Conservation (phyloP, 169 alveolate species). For the Blepharisma undulans region DNA sequence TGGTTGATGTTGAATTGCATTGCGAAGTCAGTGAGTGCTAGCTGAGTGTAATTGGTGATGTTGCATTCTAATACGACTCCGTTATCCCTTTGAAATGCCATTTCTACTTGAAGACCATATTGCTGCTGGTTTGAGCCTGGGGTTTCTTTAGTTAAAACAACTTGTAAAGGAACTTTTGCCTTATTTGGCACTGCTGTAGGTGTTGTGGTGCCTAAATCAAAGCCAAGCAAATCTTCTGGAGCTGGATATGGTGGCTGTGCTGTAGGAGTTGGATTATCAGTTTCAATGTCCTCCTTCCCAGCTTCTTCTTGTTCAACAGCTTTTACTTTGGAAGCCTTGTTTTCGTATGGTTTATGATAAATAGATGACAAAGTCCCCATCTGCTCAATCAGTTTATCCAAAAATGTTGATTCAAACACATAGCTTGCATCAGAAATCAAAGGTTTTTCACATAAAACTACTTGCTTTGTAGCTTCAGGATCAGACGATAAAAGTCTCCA, state of each 20-base stretch:
- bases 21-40: constrained; percentile 58
- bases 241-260: not conserved
- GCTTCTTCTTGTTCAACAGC: constrained; percentile 59
- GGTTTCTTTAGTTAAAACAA: constrained; percentile 40
- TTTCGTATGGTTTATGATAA: constrained; percentile 89
- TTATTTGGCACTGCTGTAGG: not conserved
- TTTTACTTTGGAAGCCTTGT: constrained; percentile 71
- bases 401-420: constrained; percentile 77
- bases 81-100: constrained; percentile 55
- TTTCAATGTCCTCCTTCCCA: constrained; percentile 50
- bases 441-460: constrained; percentile 94
- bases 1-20: constrained; percentile 66
- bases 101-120: constrained; percentile 58
- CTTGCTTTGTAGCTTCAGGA: constrained; percentile 93
- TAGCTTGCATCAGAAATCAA: constrained; percentile 84
- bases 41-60: constrained; percentile 46
- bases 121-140: constrained; percentile 39
- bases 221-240: not conserved
- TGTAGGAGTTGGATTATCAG: not conserved
- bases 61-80: constrained; percentile 48
- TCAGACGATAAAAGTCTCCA: constrained; percentile 95
- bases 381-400: constrained; percentile 88
- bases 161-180: constrained; percentile 35
- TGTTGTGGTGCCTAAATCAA: not conserved
- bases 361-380: constrained; percentile 89